Evolutionary conservation across 352 stramenopile genomes (phyloP).

Genomic region (Globisporangium acanthophoron): DNA sequence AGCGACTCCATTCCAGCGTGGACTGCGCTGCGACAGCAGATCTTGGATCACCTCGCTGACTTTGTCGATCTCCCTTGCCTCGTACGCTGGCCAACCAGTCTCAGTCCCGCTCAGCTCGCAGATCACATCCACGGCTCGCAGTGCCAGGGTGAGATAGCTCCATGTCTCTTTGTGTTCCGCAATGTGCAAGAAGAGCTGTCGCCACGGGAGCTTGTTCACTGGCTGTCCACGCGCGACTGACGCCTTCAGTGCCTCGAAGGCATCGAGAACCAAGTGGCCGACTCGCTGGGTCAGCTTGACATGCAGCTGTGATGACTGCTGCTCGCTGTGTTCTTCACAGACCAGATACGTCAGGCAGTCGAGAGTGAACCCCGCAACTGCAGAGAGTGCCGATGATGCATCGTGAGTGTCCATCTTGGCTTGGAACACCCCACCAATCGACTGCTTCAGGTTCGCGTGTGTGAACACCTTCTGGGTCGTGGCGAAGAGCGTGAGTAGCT

Average conservation of each 20-base stretch:
- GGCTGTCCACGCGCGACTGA: neutral
- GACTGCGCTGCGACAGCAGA: constrained; percentile 20
- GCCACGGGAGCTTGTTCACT: neutral
- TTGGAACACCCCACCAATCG: constrained; percentile 27
- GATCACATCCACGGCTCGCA: constrained; percentile 32
- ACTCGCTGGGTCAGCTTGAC: constrained; percentile 41
- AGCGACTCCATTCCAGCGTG: constrained; percentile 41
- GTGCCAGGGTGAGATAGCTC: constrained; percentile 40
- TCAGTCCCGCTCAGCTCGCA: neutral
- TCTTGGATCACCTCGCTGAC: constrained; percentile 16
- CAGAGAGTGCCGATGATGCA: neutral
- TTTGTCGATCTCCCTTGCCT: constrained; percentile 2
- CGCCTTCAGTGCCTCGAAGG: constrained; percentile 22
- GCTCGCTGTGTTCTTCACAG: constrained; percentile 1
- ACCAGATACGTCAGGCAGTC: constrained; percentile 18
- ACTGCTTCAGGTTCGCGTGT: constrained; percentile 35
- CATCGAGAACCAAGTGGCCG: constrained; percentile 56
- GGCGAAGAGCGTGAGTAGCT: constrained; percentile 25
- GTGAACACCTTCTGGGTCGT: constrained; percentile 18
- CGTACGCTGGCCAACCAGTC: neutral
- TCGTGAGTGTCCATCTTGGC: constrained; percentile 1
- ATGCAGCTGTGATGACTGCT: constrained; percentile 3
- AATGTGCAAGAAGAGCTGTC: constrained; percentile 22
- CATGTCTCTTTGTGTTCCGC: constrained; percentile 21
- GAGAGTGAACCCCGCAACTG: constrained; percentile 11